Evolutionary conservation across 495 filamentous ascomycete genomes (phyloP).

Genomic region (Penicillium longicatenatum): DNA sequence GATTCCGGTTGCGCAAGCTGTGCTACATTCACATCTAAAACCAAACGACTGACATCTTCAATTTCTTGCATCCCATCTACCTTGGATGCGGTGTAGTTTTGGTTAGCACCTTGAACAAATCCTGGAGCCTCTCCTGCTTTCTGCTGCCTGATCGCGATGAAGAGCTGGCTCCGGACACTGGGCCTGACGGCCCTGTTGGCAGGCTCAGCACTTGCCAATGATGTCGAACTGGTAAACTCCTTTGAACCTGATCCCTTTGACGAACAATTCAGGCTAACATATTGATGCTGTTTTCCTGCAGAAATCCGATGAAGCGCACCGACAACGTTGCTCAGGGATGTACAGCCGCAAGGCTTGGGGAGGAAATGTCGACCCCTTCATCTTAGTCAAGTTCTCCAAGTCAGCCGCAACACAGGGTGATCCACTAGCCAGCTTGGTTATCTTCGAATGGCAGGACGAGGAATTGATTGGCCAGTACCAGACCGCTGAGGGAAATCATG

Average conservation of each 20-base stretch:
- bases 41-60: too few species aligned
- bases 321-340: constrained; percentile 95
- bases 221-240: constrained; percentile 62
- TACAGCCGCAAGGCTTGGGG: constrained; percentile 91
- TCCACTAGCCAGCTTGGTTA: constrained; percentile 78
- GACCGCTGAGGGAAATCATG: constrained; percentile 15
- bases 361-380: constrained; percentile 84
- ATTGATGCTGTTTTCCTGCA: constrained; percentile 28
- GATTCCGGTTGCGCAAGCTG: constrained; percentile 18
- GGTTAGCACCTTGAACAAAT: constrained; percentile 14
- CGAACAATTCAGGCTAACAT: constrained; percentile 8
- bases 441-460: constrained; percentile 93
- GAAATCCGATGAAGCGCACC: constrained; percentile 74
- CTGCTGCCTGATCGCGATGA: constrained; percentile 47
- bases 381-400: constrained; percentile 78
- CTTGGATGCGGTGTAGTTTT: constrained; percentile 21
- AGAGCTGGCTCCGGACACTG: constrained; percentile 53
- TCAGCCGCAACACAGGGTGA: constrained; percentile 59
- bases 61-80: constrained; percentile 13
- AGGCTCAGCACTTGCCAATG: constrained; percentile 58
- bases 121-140: constrained; percentile 32
- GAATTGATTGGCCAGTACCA: constrained; percentile 65
- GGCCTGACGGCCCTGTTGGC: constrained; percentile 52
- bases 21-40: constrained; percentile 2
- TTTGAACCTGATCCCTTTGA: not conserved